Percentiles rank a stretch among this genome's conserved stretches.
phyloP scores from a whole-genome alignment of 2,329 filamentous ascomycete species.

The Sarocladiaceae sp. region DNA sequence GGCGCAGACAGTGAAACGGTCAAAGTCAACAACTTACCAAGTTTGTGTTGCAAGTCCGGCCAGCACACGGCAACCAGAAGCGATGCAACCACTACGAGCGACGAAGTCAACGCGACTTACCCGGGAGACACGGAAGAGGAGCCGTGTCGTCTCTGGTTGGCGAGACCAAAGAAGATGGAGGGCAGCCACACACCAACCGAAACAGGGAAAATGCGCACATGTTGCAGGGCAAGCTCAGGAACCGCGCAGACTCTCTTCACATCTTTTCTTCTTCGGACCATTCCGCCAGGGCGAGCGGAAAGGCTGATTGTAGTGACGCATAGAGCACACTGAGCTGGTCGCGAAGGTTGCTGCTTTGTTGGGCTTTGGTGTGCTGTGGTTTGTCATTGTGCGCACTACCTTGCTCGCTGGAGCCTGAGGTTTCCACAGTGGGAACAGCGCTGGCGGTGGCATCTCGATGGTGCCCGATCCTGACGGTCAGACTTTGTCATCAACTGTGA shows the following conservation, averaged over 20 bases:
- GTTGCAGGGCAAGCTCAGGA: background rate
- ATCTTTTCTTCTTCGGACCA: too few relatives aligned
- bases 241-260: background rate
- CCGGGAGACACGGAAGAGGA: background rate
- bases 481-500: background rate
- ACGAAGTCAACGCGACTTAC: background rate
- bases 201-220: background rate
- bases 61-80: background rate
- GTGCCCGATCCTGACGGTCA: slow-evolving; percentile 4
- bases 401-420: background rate
- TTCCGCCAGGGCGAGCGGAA: too few relatives aligned
- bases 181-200: background rate
- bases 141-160: background rate
- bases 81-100: background rate
- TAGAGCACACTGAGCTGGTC: too few relatives aligned
- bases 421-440: background rate
- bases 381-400: background rate
- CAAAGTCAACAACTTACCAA: background rate
- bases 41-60: background rate
- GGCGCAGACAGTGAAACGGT: background rate
- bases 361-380: too few relatives aligned
- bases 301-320: too few relatives aligned
- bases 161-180: background rate
- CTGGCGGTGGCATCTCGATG: slow-evolving; percentile 2
- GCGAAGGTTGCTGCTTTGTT: too few relatives aligned